Evolutionary conservation across 2,329 filamentous ascomycete species (phyloP).

Genomic region (Annulohypoxylon truncatum): DNA sequence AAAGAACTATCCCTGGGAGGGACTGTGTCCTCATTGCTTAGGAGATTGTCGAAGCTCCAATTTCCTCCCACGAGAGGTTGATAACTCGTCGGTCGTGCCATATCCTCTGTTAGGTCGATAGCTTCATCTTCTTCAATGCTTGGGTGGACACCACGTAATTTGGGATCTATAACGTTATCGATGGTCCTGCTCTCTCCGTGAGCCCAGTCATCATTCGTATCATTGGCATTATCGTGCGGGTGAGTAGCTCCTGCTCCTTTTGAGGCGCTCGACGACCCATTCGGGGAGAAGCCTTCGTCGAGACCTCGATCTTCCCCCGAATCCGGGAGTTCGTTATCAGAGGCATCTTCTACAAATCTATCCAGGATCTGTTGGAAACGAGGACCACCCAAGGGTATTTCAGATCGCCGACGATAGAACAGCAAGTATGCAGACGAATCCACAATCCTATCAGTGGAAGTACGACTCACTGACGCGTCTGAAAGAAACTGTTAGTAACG

Average conservation of each 20-base stretch:
- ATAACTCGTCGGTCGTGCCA: slow-evolving; percentile 43
- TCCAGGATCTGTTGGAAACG: slow-evolving; percentile 78
- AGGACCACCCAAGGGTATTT: slow-evolving; percentile 80
- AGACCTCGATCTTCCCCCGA: slow-evolving; percentile 88
- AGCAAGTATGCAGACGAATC: slow-evolving; percentile 87
- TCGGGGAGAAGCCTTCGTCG: slow-evolving; percentile 84
- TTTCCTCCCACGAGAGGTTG: slow-evolving; percentile 45
- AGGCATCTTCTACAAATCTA: slow-evolving; percentile 65
- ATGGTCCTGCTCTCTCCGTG: slow-evolving; percentile 31
- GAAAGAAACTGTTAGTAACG: slow-evolving; percentile 55
- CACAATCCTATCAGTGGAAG: slow-evolving; percentile 72
- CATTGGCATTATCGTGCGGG: slow-evolving; percentile 63
- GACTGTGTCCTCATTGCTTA: slow-evolving; percentile 48
- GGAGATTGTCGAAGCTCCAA: slow-evolving; percentile 62
- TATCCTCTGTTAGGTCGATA: slow-evolving; percentile 55
- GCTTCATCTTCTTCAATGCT: slow-evolving; percentile 64
- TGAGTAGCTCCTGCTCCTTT: slow-evolving; percentile 80
- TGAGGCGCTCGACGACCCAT: slow-evolving; percentile 92
- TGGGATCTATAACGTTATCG: slow-evolving; percentile 39
- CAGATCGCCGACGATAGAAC: slow-evolving; percentile 91
- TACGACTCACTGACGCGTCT: slow-evolving; percentile 80
- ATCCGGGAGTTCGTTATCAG: slow-evolving; percentile 59
- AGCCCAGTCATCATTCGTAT: slow-evolving; percentile 18
- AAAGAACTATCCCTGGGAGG: slow-evolving; percentile 44
- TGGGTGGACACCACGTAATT: slow-evolving; percentile 50